Evolutionary conservation across 192 early-diverging fungal species (phyloP).

Genomic region (Dispira simplex): DNA sequence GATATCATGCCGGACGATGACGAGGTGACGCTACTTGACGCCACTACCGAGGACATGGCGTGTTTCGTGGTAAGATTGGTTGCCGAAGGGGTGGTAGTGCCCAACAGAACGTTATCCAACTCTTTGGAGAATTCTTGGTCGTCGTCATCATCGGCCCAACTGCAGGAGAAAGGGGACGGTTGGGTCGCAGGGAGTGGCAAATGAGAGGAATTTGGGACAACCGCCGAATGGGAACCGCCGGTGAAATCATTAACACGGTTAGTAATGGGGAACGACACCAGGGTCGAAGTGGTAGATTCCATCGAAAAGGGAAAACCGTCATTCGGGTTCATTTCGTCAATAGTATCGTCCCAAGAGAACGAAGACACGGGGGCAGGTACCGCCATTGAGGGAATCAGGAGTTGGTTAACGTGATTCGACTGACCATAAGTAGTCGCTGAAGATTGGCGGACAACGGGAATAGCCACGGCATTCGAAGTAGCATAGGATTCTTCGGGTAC

Average conservation of each 20-base stretch:
- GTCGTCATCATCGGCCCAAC: constrained; percentile 8
- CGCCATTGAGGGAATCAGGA: constrained; percentile 12
- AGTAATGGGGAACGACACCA: background rate
- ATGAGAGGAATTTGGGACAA: background rate
- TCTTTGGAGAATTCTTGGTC: background rate
- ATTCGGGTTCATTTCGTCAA: background rate
- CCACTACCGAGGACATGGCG: background rate
- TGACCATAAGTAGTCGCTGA: background rate
- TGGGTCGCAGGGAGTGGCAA: background rate
- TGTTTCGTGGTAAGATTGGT: background rate
- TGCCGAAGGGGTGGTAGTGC: background rate
- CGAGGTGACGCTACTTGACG: background rate
- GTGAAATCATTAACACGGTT: background rate
- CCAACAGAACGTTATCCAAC: background rate
- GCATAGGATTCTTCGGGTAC: constrained; percentile 19
- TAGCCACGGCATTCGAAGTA: constrained; percentile 15
- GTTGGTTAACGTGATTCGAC: background rate
- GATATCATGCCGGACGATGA: background rate
- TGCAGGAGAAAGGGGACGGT: background rate
- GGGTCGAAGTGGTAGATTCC: constrained; percentile 3
- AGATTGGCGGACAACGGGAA: background rate
- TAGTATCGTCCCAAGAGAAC: constrained; percentile 32
- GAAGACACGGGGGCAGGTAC: constrained; percentile 11
- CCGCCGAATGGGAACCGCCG: background rate
- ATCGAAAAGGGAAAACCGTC: background rate